A percentile compares a stretch with the other conserved stretches of the same genome.
Conservation (phyloP, 1,139 yeast genomes). For the Blastobotrys buckinghamii region DNA sequence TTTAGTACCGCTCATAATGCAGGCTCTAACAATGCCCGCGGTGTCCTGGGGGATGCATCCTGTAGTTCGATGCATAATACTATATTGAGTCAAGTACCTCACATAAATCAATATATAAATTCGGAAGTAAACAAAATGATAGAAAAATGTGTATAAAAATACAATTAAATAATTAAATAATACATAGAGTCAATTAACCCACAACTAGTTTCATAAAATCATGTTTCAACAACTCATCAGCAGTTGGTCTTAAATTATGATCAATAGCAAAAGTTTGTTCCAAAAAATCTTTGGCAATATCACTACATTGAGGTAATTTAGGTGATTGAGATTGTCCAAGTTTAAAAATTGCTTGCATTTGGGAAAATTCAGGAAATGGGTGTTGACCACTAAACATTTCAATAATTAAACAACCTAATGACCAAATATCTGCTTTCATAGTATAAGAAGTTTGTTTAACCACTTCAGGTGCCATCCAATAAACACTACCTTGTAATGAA, state of each 20-base stretch:
- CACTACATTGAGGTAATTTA: conserved; percentile 68
- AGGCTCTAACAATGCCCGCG: too few relatives aligned
- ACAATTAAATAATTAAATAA: too few relatives aligned
- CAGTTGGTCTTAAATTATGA: conserved; percentile 65
- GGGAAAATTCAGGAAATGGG: conserved; percentile 89
- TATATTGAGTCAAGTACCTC: too few relatives aligned
- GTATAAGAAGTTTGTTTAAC: conserved; percentile 83
- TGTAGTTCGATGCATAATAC: too few relatives aligned
- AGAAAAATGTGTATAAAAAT: too few relatives aligned
- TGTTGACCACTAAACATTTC: conserved; percentile 96
- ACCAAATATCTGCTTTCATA: conserved; percentile 88
- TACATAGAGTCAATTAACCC: neutral
- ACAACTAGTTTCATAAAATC: conserved; percentile 31
- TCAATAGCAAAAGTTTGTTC: conserved; percentile 67
- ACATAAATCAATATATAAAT: too few relatives aligned
- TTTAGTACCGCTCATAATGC: too few relatives aligned
- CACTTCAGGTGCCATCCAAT: conserved; percentile 99
- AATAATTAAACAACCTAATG: conserved; percentile 82
- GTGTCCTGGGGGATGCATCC: too few relatives aligned
- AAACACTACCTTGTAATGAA: conserved; percentile 98
- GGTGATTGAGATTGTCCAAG: conserved; percentile 81
- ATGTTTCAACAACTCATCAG: conserved; percentile 61
- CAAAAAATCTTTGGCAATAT: conserved; percentile 63
- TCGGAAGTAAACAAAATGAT: too few relatives aligned
- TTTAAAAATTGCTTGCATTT: conserved; percentile 93